phyloP scores from a whole-genome alignment of 352 stramenopile species.

The Globisporangium abappressorium region DNA sequence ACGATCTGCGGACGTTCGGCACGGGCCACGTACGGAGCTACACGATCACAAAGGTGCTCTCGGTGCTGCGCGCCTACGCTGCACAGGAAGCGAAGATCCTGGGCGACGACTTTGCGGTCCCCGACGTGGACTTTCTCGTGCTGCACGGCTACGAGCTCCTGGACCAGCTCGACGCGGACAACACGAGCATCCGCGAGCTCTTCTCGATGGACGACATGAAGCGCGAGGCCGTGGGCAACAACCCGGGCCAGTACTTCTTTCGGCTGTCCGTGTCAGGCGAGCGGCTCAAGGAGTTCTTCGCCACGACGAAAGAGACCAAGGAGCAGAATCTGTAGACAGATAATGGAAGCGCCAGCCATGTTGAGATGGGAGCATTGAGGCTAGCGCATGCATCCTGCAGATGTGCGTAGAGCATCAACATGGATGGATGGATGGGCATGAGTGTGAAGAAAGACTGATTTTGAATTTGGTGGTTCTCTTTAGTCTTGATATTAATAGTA shows the following conservation, averaged over 20 bases:
- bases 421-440: background rate
- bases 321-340: constrained; percentile 30
- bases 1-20: constrained; percentile 62
- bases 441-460: background rate
- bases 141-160: constrained; percentile 75
- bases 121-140: constrained; percentile 70
- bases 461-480: background rate
- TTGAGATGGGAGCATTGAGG: background rate
- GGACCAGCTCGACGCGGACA: constrained; percentile 74
- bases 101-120: constrained; percentile 29
- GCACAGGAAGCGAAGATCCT: constrained; percentile 28
- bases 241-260: constrained; percentile 56
- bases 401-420: background rate
- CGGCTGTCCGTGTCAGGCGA: constrained; percentile 39
- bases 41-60: constrained; percentile 55
- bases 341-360: background rate
- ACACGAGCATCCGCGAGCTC: constrained; percentile 55
- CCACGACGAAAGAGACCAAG: constrained; percentile 35
- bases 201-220: constrained; percentile 88
- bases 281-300: constrained; percentile 58
- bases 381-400: background rate
- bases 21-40: constrained; percentile 61
- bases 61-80: constrained; percentile 43
- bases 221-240: constrained; percentile 34
- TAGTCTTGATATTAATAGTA: constrained; percentile 2